Percentiles rank a stretch among this genome's conserved stretches.
Conservation (phyloP, 108 stramenopile genomes). For the Cyclostephanos invisitatus region DNA sequence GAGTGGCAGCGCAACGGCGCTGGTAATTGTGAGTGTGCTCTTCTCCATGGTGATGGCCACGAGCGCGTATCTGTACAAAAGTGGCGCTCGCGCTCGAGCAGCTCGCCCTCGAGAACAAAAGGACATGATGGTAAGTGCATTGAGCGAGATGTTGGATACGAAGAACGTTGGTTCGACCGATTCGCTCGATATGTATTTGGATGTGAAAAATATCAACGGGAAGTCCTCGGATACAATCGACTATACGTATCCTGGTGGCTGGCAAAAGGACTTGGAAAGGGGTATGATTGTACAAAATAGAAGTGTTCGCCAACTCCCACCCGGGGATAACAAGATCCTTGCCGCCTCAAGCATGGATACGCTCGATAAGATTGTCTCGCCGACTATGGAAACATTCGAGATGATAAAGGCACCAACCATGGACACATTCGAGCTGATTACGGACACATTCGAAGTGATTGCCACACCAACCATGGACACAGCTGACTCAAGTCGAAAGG, state of each 20-base stretch:
- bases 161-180: too few relatives aligned
- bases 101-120: neutral
- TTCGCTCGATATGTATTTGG: neutral
- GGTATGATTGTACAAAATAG: neutral
- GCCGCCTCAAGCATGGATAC: neutral
- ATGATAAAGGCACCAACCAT: too few relatives aligned
- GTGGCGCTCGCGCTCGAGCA: conserved; percentile 1
- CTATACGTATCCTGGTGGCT: neutral
- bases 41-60: conserved; percentile 20
- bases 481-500: neutral
- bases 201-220: neutral
- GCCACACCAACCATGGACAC: neutral
- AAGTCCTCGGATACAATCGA: neutral
- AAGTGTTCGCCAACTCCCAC: too few relatives aligned
- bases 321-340: neutral
- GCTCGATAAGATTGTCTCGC: too few relatives aligned
- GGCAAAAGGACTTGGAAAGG: conserved; percentile 20
- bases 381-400: too few relatives aligned
- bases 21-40: conserved; percentile 24
- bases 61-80: conserved; percentile 19
- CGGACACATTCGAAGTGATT: too few relatives aligned
- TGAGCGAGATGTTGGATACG: conserved; percentile 6
- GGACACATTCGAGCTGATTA: too few relatives aligned
- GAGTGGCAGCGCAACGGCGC: conserved; percentile 7
- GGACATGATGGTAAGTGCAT: neutral